Percentiles rank a stretch among this genome's conserved stretches.
These are phyloP conservation scores for Echinosophora koreensis DNA, from an alignment of 306 rosid genomes.

Conservation along the genomic window DNA sequence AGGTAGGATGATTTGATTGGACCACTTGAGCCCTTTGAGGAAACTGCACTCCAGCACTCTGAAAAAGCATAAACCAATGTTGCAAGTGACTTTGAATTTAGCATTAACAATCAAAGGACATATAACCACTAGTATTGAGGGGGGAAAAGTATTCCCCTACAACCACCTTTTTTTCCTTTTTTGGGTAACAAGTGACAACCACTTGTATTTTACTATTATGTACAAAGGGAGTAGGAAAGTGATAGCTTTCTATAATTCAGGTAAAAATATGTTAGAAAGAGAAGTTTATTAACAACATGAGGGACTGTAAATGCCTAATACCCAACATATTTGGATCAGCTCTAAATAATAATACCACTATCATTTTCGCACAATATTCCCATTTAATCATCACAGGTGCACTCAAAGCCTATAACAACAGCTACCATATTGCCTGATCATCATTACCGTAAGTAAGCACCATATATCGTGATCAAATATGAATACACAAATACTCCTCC, in stretches of 20 bases:
- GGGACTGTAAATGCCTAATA: neutral
- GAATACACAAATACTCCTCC: neutral
- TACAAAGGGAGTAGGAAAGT: conserved; percentile 31
- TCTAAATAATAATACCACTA: conserved; percentile 1
- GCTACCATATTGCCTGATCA: conserved; percentile 8
- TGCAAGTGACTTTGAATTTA: conserved; percentile 7
- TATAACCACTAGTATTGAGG: neutral
- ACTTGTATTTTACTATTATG: conserved; percentile 13
- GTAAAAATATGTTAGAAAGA: conserved; percentile 22
- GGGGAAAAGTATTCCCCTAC: neutral
- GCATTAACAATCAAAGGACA: conserved; percentile 29
- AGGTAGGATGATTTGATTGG: conserved; percentile 57
- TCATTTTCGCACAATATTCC: conserved; percentile 1
- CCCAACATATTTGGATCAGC: no score
- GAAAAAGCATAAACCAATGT: conserved; percentile 46
- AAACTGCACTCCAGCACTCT: conserved; percentile 94
- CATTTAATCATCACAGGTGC: conserved; percentile 25
- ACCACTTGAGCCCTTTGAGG: conserved; percentile 69
- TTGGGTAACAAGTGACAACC: neutral
- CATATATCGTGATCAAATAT: conserved; percentile 4
- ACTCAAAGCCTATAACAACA: conserved; percentile 7
- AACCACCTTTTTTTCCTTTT: neutral
- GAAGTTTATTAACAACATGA: neutral
- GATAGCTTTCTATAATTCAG: conserved; percentile 7
- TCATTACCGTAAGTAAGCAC: conserved; percentile 21